phyloP scores from a whole-genome alignment of 2,329 filamentous ascomycete species.

The Daldinia eschscholtzii region DNA sequence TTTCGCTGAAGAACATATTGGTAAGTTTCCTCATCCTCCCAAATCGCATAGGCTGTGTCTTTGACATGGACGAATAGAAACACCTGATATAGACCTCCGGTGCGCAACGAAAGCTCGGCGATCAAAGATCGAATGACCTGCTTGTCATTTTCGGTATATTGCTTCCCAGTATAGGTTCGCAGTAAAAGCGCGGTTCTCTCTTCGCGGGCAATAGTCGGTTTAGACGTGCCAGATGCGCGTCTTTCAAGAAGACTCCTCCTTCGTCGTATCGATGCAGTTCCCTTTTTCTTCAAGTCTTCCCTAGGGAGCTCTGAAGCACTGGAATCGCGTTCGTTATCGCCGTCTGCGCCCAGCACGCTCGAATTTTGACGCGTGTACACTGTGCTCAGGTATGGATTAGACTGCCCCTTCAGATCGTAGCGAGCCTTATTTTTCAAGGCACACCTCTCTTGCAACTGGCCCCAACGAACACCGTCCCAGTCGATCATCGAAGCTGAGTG shows the following conservation, averaged over 20 bases:
- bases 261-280: constrained; percentile 13
- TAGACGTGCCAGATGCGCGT: constrained; percentile 33
- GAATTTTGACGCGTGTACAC: constrained; percentile 54
- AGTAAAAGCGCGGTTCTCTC: constrained; percentile 79
- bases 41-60: constrained; percentile 69
- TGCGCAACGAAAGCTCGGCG: constrained; percentile 79
- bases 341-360: constrained; percentile 28
- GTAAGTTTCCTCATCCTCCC: constrained; percentile 70
- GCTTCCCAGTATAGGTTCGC: constrained; percentile 79
- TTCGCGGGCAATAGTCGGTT: constrained; percentile 52
- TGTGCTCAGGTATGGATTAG: constrained; percentile 59
- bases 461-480: constrained; percentile 79
- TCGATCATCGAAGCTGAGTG: constrained; percentile 61
- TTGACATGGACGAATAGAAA: constrained; percentile 85
- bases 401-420: constrained; percentile 62
- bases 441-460: constrained; percentile 75
- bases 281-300: constrained; percentile 34
- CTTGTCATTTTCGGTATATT: constrained; percentile 83
- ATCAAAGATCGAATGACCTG: constrained; percentile 84
- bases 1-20: constrained; percentile 69
- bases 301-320: constrained; percentile 11
- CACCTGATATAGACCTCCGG: constrained; percentile 84
- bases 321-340: constrained; percentile 33
- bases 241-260: constrained; percentile 20
- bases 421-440: constrained; percentile 74